A percentile compares a stretch with the other conserved stretches of the same genome.
Evolutionary conservation across 306 rosid genomes (phyloP).

Genomic region (Comarum palustre): DNA sequence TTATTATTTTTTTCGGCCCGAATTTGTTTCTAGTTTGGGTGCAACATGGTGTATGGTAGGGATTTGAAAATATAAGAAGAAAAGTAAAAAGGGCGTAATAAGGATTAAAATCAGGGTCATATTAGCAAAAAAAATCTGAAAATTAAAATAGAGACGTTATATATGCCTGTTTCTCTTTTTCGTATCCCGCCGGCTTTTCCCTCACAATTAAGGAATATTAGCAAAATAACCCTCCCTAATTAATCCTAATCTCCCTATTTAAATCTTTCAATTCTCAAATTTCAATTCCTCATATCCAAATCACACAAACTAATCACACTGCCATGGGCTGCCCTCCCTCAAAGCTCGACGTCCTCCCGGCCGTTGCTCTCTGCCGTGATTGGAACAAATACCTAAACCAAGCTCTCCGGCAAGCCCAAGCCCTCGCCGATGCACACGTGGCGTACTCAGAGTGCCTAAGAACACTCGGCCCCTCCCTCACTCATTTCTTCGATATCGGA

Average conservation of each 20-base stretch:
- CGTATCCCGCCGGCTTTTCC: constrained; percentile 11
- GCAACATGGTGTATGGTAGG: too few relatives aligned
- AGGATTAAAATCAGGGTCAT: constrained; percentile 12
- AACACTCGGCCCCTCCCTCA: constrained; percentile 52
- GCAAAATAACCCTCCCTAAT: neutral
- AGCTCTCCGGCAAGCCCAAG: constrained; percentile 54
- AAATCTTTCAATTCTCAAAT: neutral
- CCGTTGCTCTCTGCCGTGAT: constrained; percentile 78
- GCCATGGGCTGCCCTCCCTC: constrained; percentile 77
- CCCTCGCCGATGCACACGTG: constrained; percentile 70
- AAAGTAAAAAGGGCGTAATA: neutral
- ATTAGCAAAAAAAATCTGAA: constrained; percentile 1
- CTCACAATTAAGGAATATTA: neutral
- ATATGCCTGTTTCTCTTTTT: neutral
- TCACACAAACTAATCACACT: neutral
- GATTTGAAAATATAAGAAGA: neutral
- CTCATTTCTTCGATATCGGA: constrained; percentile 40
- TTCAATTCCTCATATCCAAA: neutral
- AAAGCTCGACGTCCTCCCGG: constrained; percentile 59
- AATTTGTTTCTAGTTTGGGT: too few relatives aligned
- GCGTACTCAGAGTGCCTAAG: constrained; percentile 63
- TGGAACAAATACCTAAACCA: constrained; percentile 69
- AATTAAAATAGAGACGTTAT: constrained; percentile 50
- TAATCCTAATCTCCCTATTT: neutral
- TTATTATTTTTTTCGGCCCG: too few relatives aligned